These are phyloP conservation scores for Blastocystis sp. DNA, from an alignment of 352 stramenopile species.

Conservation along the genomic window DNA sequence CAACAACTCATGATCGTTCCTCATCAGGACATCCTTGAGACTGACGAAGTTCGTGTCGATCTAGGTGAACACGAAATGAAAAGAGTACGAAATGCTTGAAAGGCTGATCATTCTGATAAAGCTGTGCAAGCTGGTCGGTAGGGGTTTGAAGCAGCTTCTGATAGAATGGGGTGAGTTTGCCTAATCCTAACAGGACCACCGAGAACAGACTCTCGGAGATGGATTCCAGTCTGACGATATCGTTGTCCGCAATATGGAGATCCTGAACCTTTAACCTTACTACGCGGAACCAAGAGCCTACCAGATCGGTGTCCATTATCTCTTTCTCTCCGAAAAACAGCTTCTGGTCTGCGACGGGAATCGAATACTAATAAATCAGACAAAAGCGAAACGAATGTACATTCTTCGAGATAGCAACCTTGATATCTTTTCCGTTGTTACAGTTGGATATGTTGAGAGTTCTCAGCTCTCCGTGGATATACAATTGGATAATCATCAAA, in stretches of 20 bases:
- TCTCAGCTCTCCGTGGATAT: background rate
- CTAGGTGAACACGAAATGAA: background rate
- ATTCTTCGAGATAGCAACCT: constrained; percentile 24
- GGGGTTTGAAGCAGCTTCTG: background rate
- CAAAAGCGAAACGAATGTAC: background rate
- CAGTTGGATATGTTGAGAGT: constrained; percentile 1
- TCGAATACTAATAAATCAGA: constrained; percentile 30
- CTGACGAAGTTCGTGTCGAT: background rate
- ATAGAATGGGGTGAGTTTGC: background rate
- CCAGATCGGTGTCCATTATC: background rate
- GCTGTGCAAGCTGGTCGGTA: background rate
- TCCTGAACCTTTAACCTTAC: background rate
- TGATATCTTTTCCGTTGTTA: constrained; percentile 27
- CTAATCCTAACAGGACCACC: background rate
- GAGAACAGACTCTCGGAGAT: background rate
- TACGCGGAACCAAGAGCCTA: background rate
- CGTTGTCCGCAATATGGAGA: background rate
- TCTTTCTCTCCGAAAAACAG: constrained; percentile 6
- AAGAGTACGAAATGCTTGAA: background rate
- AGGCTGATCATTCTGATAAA: background rate
- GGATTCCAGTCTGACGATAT: background rate
- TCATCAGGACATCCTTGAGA: background rate
- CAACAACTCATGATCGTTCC: background rate
- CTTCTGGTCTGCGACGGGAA: constrained; percentile 36
- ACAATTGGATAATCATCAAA: constrained; percentile 48